Conservation (phyloP, 768 basidiomycete genomes). For the Tulasnella calospora region DNA sequence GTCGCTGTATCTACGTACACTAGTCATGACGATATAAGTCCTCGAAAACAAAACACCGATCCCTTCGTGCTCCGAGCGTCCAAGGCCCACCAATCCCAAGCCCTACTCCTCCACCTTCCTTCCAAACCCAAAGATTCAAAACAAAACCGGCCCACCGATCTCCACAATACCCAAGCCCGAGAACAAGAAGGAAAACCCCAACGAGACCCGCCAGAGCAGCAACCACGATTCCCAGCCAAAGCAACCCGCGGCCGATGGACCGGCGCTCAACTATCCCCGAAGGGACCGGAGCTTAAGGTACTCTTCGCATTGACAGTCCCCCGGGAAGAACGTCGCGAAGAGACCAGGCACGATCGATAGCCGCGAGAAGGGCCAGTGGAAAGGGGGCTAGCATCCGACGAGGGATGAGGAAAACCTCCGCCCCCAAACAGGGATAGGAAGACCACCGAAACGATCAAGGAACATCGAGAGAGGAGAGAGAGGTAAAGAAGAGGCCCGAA, state of each 20-base stretch:
- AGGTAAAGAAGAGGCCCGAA: background rate
- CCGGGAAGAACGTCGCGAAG: conserved; percentile 8
- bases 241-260: background rate
- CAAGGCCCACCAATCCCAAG: background rate
- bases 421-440: background rate
- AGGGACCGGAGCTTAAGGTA: conserved; percentile 1
- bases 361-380: background rate
- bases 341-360: background rate
- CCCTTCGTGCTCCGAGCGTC: too few relatives aligned
- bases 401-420: background rate
- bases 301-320: background rate
- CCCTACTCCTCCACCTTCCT: background rate
- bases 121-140: background rate
- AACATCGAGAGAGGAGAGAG: background rate
- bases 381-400: background rate
- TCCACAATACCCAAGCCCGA: background rate
- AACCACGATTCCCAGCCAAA: background rate
- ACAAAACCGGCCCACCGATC: background rate
- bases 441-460: background rate
- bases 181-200: background rate
- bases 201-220: background rate
- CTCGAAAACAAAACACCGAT: background rate
- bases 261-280: background rate
- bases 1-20: conserved; percentile 11
- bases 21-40: background rate